phyloP scores from a whole-genome alignment of 495 filamentous ascomycete species.

The Cercophora newfieldiana region DNA sequence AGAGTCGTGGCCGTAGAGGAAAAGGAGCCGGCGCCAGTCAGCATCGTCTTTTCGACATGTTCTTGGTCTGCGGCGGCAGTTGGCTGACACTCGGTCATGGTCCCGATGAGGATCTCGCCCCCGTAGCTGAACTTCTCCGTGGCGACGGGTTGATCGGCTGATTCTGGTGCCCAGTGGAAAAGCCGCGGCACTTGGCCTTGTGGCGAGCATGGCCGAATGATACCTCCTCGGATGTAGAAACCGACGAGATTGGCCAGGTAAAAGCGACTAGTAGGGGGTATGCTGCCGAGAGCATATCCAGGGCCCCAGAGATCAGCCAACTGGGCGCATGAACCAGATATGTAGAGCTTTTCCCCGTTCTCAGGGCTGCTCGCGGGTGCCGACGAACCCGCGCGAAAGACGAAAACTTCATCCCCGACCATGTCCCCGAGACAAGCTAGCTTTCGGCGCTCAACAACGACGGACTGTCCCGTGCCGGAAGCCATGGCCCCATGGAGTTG shows the following conservation, averaged over 20 bases:
- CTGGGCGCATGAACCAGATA: not conserved
- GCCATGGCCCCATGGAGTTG: not conserved
- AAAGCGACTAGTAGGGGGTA: not conserved
- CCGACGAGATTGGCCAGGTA: not conserved
- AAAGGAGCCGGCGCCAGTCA: no score
- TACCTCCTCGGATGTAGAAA: not conserved
- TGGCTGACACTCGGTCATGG: not conserved
- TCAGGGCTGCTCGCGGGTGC: not conserved
- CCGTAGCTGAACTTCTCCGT: not conserved
- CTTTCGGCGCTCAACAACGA: not conserved
- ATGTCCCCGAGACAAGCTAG: not conserved
- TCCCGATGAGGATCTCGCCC: not conserved
- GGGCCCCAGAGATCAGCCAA: not conserved
- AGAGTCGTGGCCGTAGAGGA: no score
- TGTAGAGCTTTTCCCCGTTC: not conserved
- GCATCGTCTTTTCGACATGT: not conserved
- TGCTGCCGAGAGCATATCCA: not conserved
- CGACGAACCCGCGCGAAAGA: not conserved
- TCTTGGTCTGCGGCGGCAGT: not conserved
- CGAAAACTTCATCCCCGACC: not conserved
- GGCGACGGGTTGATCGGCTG: not conserved
- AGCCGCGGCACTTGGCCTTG: not conserved
- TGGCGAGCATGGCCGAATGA: not conserved
- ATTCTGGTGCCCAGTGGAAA: not conserved
- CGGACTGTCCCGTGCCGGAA: not conserved